Evolutionary conservation across 352 stramenopile genomes (phyloP), one percentile per base, ranked within the genome.

Genomic region (Globisporangium paddicum): DNA sequence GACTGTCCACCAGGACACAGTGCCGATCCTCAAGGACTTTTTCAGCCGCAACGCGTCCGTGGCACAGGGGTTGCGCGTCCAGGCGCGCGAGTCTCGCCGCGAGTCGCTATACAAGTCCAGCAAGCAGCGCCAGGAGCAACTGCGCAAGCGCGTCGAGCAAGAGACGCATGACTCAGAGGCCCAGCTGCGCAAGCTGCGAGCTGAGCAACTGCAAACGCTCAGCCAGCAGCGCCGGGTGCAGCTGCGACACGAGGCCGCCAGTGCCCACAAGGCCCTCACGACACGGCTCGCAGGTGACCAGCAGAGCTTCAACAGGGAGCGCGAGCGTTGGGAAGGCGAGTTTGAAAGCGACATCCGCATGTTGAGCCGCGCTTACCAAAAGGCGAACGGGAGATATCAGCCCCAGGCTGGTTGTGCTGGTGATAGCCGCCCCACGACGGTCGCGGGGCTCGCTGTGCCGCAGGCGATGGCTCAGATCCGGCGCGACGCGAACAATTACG

Each of bases 11-110:
- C 34, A 70, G 10, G 61, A 70, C 19, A 62, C 76, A 5, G 55
- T 65, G 4, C 76, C 76, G 3, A 80, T 89, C 44, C 58, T 89
- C 32, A 84, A 86, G 58, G 75, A 77, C 47, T 87, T 87, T 44
- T 87, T 89, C 56, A 81, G 54, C 42, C 77, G 77, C 34, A 73
- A 42, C n/a, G 63, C 75, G 14, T 67, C 59, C 13, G 50, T 58
- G 0, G 73, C 67, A 2, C 74, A 81, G 25, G 66, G 72, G 26
- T 44, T 81, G 14, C 76, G 79, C 13, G 62, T 58, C 0, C 72
- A 81, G 21, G 67, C 84, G 40, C 66, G 67, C 18, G 60, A 82
- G 28, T 66, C 65, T 5, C 66, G 64, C 13, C 76, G 79, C 21
- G 69, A 82, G 13, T 46, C 61, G 1, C 52, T 81, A 19, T 89